Evolutionary conservation across 139 green algal genomes (phyloP).

Genomic region (Chlamydomonas schloesseri): DNA sequence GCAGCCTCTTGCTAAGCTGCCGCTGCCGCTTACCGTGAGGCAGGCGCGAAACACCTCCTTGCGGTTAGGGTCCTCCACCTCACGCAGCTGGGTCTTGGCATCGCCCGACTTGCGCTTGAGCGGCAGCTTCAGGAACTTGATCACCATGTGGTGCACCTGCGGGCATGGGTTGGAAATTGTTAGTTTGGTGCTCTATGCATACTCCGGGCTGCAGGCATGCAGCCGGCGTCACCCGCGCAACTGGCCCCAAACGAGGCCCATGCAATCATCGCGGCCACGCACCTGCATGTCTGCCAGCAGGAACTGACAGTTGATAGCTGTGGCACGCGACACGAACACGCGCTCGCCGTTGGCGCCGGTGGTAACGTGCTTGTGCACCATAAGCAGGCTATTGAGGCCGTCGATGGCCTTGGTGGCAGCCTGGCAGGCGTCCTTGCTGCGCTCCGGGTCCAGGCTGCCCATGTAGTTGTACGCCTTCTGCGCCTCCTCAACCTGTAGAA

Average conservation of each 20-base stretch:
- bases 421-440: neutral
- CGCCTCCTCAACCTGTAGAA: constrained; percentile 5
- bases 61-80: constrained; percentile 15
- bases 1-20: too few relatives aligned
- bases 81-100: constrained; percentile 5
- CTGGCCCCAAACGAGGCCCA: too few relatives aligned
- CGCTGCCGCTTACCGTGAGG: constrained; percentile 2
- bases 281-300: constrained; percentile 47
- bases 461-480: constrained; percentile 43
- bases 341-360: neutral
- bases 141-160: constrained; percentile 22
- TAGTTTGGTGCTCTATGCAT: too few relatives aligned
- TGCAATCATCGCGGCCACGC: too few relatives aligned
- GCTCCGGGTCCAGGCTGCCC: constrained; percentile 6
- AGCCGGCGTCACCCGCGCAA: too few relatives aligned
- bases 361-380: constrained; percentile 24
- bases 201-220: too few relatives aligned
- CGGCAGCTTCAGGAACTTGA: constrained; percentile 44
- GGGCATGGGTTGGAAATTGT: too few relatives aligned
- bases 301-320: constrained; percentile 44
- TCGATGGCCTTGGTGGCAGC: neutral
- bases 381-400: constrained; percentile 36
- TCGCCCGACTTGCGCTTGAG: neutral
- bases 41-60: constrained; percentile 34
- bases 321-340: constrained; percentile 29